phyloP scores from a whole-genome alignment of 1,284 basidiomycete species.

The Leccinum huronense region DNA sequence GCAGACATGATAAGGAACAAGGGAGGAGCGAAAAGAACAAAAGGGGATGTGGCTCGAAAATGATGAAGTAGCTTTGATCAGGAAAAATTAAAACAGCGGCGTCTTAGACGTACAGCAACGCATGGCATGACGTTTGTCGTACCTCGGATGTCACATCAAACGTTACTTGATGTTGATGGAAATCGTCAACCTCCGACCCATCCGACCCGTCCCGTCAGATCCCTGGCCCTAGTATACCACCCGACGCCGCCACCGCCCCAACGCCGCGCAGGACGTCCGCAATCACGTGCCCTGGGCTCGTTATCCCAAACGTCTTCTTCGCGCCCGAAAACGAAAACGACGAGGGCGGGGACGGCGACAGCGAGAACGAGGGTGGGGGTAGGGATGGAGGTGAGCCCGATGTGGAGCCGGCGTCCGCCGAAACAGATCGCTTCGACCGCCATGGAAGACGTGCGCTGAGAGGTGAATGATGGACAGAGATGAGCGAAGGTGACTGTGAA shows the following conservation, averaged over 20 bases:
- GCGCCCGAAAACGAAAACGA: conserved; percentile 5
- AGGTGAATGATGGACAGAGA: conserved; percentile 1
- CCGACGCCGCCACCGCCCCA: conserved; percentile 25
- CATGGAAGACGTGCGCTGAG: neutral
- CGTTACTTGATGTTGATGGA: neutral
- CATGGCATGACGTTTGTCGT: neutral
- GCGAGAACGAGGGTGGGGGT: conserved; percentile 3
- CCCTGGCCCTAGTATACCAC: neutral
- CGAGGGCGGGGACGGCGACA: neutral
- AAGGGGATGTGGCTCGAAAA: neutral
- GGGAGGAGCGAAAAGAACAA: neutral
- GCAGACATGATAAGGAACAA: neutral
- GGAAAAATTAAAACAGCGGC: no score
- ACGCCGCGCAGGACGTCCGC: conserved; percentile 32
- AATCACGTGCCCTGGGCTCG: conserved; percentile 25
- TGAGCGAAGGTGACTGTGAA: neutral
- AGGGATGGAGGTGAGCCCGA: neutral
- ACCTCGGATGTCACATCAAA: neutral
- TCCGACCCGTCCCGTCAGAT: conserved; percentile 9
- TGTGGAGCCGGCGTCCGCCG: neutral
- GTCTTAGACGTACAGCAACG: neutral
- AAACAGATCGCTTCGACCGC: neutral
- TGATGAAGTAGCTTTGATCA: neutral
- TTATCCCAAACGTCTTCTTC: conserved; percentile 19
- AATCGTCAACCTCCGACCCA: neutral